These are phyloP conservation scores for Leccinum fallax DNA, from an alignment of 1,284 basidiomycete species.

Conservation along the genomic window DNA sequence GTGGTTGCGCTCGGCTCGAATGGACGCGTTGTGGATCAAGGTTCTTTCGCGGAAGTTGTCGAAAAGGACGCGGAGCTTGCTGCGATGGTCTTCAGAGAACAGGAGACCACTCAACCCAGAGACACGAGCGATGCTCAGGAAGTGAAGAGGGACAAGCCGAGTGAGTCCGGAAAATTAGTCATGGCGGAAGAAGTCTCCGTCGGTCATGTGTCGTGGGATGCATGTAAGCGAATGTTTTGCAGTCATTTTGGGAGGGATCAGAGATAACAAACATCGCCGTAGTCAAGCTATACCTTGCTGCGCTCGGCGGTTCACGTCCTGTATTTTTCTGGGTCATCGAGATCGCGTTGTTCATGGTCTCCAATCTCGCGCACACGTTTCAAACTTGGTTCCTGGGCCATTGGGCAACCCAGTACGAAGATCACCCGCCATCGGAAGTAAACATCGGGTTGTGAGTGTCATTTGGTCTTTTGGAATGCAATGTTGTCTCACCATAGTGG, in stretches of 20 bases:
- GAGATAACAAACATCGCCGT: not conserved
- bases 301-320: not conserved
- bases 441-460: not conserved
- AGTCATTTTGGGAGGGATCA: not conserved
- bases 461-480: not conserved
- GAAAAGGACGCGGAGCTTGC: not conserved
- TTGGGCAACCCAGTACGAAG: constrained; percentile 1
- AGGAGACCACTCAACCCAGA: not conserved
- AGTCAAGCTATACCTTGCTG: constrained; percentile 5
- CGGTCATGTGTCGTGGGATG: not conserved
- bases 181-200: constrained; percentile 1
- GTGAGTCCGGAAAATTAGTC: not conserved
- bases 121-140: not conserved
- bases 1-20: not conserved
- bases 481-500: not conserved
- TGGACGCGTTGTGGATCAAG: not conserved
- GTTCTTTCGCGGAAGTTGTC: not conserved
- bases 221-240: not conserved
- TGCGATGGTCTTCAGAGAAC: not conserved
- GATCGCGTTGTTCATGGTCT: not conserved
- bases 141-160: not conserved
- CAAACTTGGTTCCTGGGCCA: constrained; percentile 1
- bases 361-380: not conserved
- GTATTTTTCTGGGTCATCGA: not conserved
- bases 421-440: not conserved